phyloP scores from a whole-genome alignment of 139 green algal species.

The Coelastrella sp. region DNA sequence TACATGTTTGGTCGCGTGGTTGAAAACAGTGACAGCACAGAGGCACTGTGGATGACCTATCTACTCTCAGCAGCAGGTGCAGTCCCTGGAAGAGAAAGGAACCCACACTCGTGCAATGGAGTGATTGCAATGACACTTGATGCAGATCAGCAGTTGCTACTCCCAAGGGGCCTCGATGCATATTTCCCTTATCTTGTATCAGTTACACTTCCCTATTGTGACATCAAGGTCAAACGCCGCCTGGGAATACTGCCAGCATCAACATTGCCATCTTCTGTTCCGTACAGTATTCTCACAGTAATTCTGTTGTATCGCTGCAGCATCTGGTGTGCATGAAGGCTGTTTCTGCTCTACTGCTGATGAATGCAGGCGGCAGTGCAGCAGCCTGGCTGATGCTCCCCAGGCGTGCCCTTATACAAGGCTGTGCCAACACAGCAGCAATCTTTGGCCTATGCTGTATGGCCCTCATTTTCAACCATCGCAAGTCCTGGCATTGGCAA shows the following conservation, averaged over 20 bases:
- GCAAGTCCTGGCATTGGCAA: slow-evolving; percentile 50
- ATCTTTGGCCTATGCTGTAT: slow-evolving; percentile 28
- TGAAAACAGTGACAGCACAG: slow-evolving; percentile 38
- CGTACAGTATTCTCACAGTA: too few relatives aligned
- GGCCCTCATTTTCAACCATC: slow-evolving; percentile 30
- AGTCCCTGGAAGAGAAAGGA: not conserved
- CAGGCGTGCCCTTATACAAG: slow-evolving; percentile 1
- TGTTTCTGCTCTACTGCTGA: not conserved
- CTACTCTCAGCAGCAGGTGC: slow-evolving; percentile 22
- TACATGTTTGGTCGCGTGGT: slow-evolving; percentile 50
- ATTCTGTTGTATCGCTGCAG: too few relatives aligned
- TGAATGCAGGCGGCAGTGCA: slow-evolving; percentile 15
- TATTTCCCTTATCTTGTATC: too few relatives aligned
- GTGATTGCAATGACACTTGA: too few relatives aligned
- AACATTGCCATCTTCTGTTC: too few relatives aligned
- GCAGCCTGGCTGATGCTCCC: slow-evolving; percentile 1
- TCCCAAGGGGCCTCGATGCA: too few relatives aligned
- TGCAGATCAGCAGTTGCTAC: too few relatives aligned
- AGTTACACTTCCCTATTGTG: too few relatives aligned
- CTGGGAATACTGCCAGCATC: too few relatives aligned
- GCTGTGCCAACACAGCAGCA: slow-evolving; percentile 28
- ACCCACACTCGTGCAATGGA: too few relatives aligned
- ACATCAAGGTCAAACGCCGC: too few relatives aligned
- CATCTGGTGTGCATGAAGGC: too few relatives aligned
- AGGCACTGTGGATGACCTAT: slow-evolving; percentile 37